phyloP scores from a whole-genome alignment of 176 grass and related monocot genomes.

The Avena insularis region DNA sequence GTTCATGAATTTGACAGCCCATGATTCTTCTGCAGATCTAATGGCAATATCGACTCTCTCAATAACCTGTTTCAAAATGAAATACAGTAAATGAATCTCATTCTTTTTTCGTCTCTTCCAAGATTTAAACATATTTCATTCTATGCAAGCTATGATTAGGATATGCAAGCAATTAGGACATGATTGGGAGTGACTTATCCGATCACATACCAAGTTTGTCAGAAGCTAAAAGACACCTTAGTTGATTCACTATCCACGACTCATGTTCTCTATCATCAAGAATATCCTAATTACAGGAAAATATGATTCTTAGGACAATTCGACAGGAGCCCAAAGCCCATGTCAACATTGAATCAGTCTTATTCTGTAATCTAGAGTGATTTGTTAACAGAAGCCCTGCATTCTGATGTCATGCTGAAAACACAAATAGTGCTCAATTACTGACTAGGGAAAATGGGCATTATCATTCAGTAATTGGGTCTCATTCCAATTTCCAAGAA shows the following conservation, averaged over 20 bases:
- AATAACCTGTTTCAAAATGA: constrained; percentile 58
- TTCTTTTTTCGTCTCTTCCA: background rate
- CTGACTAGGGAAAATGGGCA: background rate
- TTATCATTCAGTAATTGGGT: background rate
- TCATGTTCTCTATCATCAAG: background rate
- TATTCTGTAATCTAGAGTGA: background rate
- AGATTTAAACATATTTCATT: background rate
- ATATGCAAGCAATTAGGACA: background rate
- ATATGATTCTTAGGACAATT: background rate
- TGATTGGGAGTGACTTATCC: background rate
- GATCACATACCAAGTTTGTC: background rate
- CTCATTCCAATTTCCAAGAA: background rate
- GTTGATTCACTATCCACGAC: background rate
- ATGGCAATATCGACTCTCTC: constrained; percentile 62
- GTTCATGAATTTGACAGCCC: constrained; percentile 82
- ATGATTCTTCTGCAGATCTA: constrained; percentile 70
- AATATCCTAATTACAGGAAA: background rate
- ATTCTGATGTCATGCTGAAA: constrained; percentile 2
- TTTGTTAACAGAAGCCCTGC: background rate
- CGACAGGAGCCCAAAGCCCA: background rate
- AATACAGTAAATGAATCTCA: background rate
- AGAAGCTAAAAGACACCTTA: background rate
- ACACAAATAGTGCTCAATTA: background rate
- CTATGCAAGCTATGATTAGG: background rate
- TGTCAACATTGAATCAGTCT: background rate